These are phyloP conservation scores for Byssochlamys sp. DNA, from an alignment of 2,329 filamentous ascomycete species.

Conservation along the genomic window DNA sequence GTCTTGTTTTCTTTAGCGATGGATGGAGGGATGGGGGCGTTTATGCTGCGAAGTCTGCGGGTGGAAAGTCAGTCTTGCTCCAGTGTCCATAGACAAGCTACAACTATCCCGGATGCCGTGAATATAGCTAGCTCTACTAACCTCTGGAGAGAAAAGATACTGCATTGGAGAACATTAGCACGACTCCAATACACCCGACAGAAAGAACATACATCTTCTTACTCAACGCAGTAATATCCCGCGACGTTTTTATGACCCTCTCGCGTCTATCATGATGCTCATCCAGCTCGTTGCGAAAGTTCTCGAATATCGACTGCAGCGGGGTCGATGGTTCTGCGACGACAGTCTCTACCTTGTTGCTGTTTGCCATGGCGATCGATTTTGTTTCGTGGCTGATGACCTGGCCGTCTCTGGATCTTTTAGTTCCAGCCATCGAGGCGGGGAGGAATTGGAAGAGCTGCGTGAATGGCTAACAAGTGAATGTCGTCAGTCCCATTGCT, in stretches of 20 bases:
- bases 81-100: conserved; percentile 10
- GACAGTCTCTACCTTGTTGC: background rate
- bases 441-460: background rate
- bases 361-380: background rate
- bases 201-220: conserved; percentile 74
- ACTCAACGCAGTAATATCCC: conserved; percentile 85
- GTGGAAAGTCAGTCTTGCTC: background rate
- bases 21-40: conserved; percentile 49
- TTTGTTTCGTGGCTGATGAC: background rate
- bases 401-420: background rate
- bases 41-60: conserved; percentile 31
- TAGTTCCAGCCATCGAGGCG: background rate
- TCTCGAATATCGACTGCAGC: conserved; percentile 63
- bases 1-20: conserved; percentile 62
- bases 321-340: background rate
- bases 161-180: conserved; percentile 26
- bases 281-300: conserved; percentile 78
- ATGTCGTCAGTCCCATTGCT: background rate
- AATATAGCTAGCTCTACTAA: conserved; percentile 27
- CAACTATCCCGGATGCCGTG: background rate
- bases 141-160: conserved; percentile 78
- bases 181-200: background rate
- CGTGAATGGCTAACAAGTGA: background rate
- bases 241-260: conserved; percentile 76
- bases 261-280: conserved; percentile 89